Percentiles rank a stretch among this genome's conserved stretches.
Conservation (phyloP, 768 basidiomycete species). For the Lyophyllum atratum region DNA sequence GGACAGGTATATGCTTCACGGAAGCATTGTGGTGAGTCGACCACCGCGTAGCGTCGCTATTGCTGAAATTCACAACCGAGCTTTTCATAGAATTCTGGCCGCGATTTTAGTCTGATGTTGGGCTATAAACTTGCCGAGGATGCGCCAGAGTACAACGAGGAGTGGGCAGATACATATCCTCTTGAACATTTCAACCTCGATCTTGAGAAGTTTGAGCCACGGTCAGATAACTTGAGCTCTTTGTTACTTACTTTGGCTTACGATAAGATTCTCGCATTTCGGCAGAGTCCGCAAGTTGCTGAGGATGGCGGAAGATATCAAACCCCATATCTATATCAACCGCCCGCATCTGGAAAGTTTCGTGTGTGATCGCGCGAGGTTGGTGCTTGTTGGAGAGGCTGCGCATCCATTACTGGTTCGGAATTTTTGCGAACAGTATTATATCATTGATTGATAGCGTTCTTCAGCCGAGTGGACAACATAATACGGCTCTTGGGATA, state of each 20-base stretch:
- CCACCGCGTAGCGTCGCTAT: neutral
- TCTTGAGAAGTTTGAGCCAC: constrained; percentile 34
- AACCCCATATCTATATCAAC: constrained; percentile 29
- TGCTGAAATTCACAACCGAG: constrained; percentile 1
- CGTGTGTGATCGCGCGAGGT: constrained; percentile 47
- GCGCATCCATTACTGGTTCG: constrained; percentile 56
- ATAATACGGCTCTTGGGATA: constrained; percentile 51
- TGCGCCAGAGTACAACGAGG: constrained; percentile 23
- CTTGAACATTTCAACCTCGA: constrained; percentile 37
- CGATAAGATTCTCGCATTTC: neutral
- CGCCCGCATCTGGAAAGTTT: constrained; percentile 43
- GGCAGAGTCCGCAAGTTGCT: constrained; percentile 37
- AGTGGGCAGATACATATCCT: constrained; percentile 32
- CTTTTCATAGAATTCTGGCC: constrained; percentile 23
- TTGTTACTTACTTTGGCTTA: neutral
- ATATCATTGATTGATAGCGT: neutral
- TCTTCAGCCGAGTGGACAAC: constrained; percentile 52
- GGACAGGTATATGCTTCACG: constrained; percentile 27
- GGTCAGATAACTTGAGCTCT: constrained; percentile 23
- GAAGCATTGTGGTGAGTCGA: constrained; percentile 27
- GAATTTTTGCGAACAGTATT: neutral
- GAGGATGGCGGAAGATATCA: constrained; percentile 26
- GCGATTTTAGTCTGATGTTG: constrained; percentile 28
- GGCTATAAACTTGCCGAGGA: constrained; percentile 23
- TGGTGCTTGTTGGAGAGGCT: constrained; percentile 61